Conservation (phyloP, 768 basidiomycete species). For the Xerocomellus chrysenteron region DNA sequence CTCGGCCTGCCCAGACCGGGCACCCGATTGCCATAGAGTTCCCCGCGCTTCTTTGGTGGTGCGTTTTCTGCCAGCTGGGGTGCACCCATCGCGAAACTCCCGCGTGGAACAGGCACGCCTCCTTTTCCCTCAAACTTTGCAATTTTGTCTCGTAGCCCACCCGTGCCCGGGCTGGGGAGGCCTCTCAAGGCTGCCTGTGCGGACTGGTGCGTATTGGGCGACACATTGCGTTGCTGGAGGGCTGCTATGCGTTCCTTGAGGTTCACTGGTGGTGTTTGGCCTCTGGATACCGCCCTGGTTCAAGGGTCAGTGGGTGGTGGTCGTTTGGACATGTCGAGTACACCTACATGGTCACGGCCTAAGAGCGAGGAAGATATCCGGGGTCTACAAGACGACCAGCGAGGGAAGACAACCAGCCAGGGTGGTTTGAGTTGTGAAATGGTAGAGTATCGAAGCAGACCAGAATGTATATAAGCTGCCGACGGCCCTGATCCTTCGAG, state of each 20-base stretch:
- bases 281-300: slow-evolving; percentile 29
- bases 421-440: slow-evolving; percentile 12
- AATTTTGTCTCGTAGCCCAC: slow-evolving; percentile 62
- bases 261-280: slow-evolving; percentile 40
- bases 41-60: slow-evolving; percentile 52
- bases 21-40: slow-evolving; percentile 75
- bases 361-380: neutral
- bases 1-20: slow-evolving; percentile 31
- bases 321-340: neutral
- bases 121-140: slow-evolving; percentile 81
- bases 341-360: slow-evolving; percentile 25
- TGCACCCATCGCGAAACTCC: slow-evolving; percentile 67
- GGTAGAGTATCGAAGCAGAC: slow-evolving; percentile 9
- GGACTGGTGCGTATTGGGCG: slow-evolving; percentile 33
- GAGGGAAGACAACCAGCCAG: slow-evolving; percentile 21
- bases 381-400: slow-evolving; percentile 23
- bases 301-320: slow-evolving; percentile 15
- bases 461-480: slow-evolving; percentile 5
- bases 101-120: slow-evolving; percentile 70
- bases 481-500: slow-evolving; percentile 13
- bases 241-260: slow-evolving; percentile 85
- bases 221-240: slow-evolving; percentile 56
- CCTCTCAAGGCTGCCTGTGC: slow-evolving; percentile 32
- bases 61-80: slow-evolving; percentile 52
- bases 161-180: slow-evolving; percentile 25